Conservation (phyloP, 176 grass and related monocot genomes). For the Thinopyrum elongatum region DNA sequence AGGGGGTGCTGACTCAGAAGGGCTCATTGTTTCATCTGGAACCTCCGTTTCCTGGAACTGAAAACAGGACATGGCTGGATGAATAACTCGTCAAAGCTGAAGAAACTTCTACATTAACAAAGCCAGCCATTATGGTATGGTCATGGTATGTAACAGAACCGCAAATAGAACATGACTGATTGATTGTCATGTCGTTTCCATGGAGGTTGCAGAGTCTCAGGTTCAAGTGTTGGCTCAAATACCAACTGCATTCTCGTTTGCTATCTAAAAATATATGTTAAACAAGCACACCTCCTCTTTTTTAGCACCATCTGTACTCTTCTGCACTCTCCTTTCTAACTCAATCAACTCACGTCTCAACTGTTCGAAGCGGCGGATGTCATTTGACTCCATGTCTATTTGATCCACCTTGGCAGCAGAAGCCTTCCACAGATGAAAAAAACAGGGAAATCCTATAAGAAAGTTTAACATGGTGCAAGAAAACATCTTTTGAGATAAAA, state of each 20-base stretch:
- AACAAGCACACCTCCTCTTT: constrained; percentile 64
- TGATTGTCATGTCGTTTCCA: constrained; percentile 18
- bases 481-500: constrained; percentile 14
- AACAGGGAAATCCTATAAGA: background rate
- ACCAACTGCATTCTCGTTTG: background rate
- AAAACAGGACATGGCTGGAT: constrained; percentile 30
- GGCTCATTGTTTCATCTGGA: constrained; percentile 31
- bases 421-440: constrained; percentile 41
- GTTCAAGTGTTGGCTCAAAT: constrained; percentile 22
- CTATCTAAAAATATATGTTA: constrained; percentile 20
- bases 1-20: constrained; percentile 16
- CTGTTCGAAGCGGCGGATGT: constrained; percentile 77
- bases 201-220: background rate
- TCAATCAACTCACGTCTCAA: constrained; percentile 78
- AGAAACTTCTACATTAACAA: background rate
- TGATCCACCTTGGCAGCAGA: constrained; percentile 42
- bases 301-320: constrained; percentile 56
- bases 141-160: constrained; percentile 27
- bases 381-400: constrained; percentile 50
- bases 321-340: constrained; percentile 91
- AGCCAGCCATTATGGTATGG: constrained; percentile 10
- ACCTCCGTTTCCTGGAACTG: constrained; percentile 60
- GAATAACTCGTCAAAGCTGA: background rate
- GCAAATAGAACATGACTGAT: constrained; percentile 9
- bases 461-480: constrained; percentile 8